Base-by-base conservation (phyloP, 495 filamentous ascomycete species). In the Mycothermus thermophilus region DNA sequence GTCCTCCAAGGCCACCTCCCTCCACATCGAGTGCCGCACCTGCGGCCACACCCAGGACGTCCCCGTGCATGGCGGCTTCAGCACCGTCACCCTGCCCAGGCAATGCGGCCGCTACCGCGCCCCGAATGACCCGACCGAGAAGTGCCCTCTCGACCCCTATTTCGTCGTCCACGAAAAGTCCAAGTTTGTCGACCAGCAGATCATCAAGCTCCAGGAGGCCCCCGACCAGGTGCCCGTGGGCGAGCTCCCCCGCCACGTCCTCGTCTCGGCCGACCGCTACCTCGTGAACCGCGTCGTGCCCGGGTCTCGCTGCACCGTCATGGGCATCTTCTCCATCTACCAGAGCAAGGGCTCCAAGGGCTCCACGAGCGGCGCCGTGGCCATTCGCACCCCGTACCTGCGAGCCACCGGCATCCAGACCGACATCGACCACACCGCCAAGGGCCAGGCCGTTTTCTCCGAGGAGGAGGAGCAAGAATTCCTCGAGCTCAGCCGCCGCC, bases 391-490 rank as follows among this genome's bases (percentile, higher is more conserved):
- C 27, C 90, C 92, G 8, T 99, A 99, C 46, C 64, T 99, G n/a
- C 78, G 90, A 36, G 83, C 93, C 2, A 80, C 92, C 5, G 92
- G 92, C 12, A 86, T 99, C 44, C 82, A 80, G 33, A 84, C 77
- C 15, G 88, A 95, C 44, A 62, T 92, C 20, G 86, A 94, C 48
- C 77, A 90, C 41, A 93, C 83, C 4, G 78, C 80, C 26, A 92
- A 93, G 58, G 87, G 90, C 11, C 76, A 72, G 46, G 70, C 77
- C 1, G 66, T 82, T 26, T 99, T 95, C 58, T 81, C 83, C 0
- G 92, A 95, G 54, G 82, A 93, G 39, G 92, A 99, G 49, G 92
- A 96, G 55, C 87, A 96, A 56, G 90, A 96, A 44, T 99, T 96
- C 38, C 65, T 95, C 17, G 87, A 95, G 44, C 73, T 99, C 54